Percentiles rank a stretch among this genome's conserved stretches.
phyloP scores from a whole-genome alignment of 257 asterid genomes.

The Ilex asprella region DNA sequence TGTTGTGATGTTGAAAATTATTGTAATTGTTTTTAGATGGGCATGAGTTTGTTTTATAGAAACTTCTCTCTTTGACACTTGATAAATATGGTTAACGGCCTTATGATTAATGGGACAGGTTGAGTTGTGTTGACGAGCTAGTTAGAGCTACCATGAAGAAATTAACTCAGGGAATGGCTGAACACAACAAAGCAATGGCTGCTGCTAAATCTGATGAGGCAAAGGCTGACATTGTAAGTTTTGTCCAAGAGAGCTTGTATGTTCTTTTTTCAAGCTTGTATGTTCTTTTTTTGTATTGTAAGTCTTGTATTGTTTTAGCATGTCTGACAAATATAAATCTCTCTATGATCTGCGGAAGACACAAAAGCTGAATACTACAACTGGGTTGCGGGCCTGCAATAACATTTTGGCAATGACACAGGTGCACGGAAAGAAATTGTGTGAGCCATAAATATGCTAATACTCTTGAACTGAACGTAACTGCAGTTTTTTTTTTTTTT shows the following conservation, averaged over 20 bases:
- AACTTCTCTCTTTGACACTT: no score
- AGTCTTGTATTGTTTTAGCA: slow-evolving; percentile 5
- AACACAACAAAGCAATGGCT: slow-evolving; percentile 50
- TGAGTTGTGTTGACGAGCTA: slow-evolving; percentile 75
- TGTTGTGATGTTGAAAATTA: no score
- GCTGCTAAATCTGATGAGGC: slow-evolving; percentile 80
- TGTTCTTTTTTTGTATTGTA: no score
- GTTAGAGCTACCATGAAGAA: slow-evolving; percentile 65
- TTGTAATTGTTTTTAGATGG: no score
- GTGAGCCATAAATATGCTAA: background rate
- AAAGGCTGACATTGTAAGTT: slow-evolving; percentile 71
- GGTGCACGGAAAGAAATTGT: slow-evolving; percentile 27
- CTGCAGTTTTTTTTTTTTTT: slow-evolving; percentile 2
- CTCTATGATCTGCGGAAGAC: slow-evolving; percentile 49
- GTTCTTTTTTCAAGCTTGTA: slow-evolving; percentile 11
- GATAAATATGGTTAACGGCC: background rate
- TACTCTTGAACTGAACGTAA: slow-evolving; percentile 15
- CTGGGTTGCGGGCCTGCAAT: slow-evolving; percentile 82
- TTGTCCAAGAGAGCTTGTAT: slow-evolving; percentile 7
- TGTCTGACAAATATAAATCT: slow-evolving; percentile 7
- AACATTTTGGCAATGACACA: slow-evolving; percentile 82
- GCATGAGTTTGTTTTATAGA: no score
- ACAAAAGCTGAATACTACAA: slow-evolving; percentile 60
- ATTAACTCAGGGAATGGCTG: slow-evolving; percentile 72
- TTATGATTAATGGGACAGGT: slow-evolving; percentile 32